These are phyloP conservation scores for Coniochaeta sp. DNA, from an alignment of 2,329 filamentous ascomycete genomes.

Conservation along the genomic window DNA sequence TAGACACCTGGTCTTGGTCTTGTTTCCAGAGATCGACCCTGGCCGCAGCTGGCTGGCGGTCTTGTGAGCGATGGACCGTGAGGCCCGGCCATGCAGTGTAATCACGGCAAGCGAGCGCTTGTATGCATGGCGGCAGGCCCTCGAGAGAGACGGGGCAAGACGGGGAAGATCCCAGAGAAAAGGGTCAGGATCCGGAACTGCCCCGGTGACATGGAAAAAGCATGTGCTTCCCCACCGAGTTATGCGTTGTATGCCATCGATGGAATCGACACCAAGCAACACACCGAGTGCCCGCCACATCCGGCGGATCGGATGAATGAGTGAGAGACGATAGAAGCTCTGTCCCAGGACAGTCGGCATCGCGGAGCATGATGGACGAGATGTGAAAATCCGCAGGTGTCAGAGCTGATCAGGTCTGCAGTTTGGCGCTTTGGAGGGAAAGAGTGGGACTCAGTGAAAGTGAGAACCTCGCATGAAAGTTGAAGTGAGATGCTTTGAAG, in stretches of 20 bases:
- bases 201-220: too few relatives aligned
- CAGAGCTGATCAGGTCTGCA: not conserved
- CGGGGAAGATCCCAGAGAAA: not conserved
- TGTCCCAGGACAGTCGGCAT: not conserved
- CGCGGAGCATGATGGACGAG: not conserved
- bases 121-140: not conserved
- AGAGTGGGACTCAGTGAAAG: not conserved
- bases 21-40: not conserved
- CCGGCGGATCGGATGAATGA: not conserved
- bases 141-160: not conserved
- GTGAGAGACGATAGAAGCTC: not conserved
- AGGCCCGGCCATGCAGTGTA: not conserved
- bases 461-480: not conserved
- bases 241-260: not conserved
- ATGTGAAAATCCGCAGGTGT: not conserved
- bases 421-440: not conserved
- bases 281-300: not conserved
- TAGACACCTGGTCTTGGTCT: not conserved
- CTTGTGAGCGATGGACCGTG: slow-evolving; percentile 2
- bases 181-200: not conserved
- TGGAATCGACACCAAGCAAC: not conserved
- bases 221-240: not conserved
- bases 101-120: not conserved
- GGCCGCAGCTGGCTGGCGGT: slow-evolving; percentile 1
- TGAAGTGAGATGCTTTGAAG: not conserved